phyloP scores from a whole-genome alignment of 805 yeast genomes.

The Zygosaccharomyces gambellarensis region DNA sequence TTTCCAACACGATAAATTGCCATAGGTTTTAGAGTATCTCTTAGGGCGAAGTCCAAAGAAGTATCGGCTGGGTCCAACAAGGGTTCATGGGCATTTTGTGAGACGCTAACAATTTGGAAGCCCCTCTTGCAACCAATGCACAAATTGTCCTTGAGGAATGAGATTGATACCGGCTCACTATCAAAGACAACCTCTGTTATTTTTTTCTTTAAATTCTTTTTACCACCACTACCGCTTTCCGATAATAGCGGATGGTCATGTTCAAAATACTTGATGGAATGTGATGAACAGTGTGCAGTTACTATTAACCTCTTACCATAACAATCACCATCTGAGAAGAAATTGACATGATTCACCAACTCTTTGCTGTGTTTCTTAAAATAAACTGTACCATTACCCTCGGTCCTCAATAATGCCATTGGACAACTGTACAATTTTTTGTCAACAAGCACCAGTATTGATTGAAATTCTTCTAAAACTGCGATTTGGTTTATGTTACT shows the following conservation, averaged over 20 bases:
- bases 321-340: slow-evolving; percentile 90
- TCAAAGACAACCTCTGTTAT: slow-evolving; percentile 72
- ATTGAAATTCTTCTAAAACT: slow-evolving; percentile 85
- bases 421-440: slow-evolving; percentile 75
- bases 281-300: slow-evolving; percentile 79
- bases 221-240: slow-evolving; percentile 42
- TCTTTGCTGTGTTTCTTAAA: slow-evolving; percentile 64
- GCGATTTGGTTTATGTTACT: slow-evolving; percentile 83
- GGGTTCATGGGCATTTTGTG: slow-evolving; percentile 79
- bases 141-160: slow-evolving; percentile 79
- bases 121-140: slow-evolving; percentile 97
- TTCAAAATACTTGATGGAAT: slow-evolving; percentile 79
- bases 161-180: slow-evolving; percentile 87
- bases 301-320: slow-evolving; percentile 84
- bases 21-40: slow-evolving; percentile 76
- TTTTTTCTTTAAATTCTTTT: slow-evolving; percentile 65
- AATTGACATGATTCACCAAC: slow-evolving; percentile 79
- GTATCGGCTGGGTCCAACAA: slow-evolving; percentile 98
- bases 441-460: slow-evolving; percentile 75
- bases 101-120: slow-evolving; percentile 86
- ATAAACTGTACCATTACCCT: slow-evolving; percentile 38
- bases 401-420: slow-evolving; percentile 52
- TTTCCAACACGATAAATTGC: slow-evolving; percentile 86
- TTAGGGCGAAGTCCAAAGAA: slow-evolving; percentile 79
- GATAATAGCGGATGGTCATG: slow-evolving; percentile 68